Percentiles rank a stretch among this genome's conserved stretches.
Conservation (phyloP, 2,329 filamentous ascomycete species). For the Diaporthe ilicicola region DNA sequence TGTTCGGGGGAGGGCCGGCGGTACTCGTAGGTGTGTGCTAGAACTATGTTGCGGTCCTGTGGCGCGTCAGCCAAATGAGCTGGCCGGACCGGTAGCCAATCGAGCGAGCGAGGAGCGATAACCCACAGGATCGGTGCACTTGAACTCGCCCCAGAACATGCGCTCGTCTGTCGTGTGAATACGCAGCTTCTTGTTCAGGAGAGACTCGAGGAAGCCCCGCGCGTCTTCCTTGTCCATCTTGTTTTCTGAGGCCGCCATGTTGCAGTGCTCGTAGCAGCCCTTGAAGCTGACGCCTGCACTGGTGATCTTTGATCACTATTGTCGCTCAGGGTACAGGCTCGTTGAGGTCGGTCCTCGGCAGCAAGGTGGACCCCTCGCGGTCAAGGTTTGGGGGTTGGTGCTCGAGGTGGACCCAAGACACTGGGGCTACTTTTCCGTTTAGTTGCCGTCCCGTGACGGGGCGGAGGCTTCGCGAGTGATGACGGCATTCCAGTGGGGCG, state of each 20-base stretch:
- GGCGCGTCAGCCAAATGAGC: background rate
- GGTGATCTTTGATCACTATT: background rate
- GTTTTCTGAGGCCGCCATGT: constrained; percentile 35
- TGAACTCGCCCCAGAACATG: constrained; percentile 89
- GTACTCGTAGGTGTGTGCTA: constrained; percentile 89
- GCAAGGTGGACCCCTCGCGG: constrained; percentile 22
- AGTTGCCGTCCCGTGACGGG: constrained; percentile 31
- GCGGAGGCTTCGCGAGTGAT: constrained; percentile 32
- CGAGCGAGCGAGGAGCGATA: constrained; percentile 5
- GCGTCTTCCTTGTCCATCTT: constrained; percentile 61
- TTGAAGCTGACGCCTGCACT: background rate
- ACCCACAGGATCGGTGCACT: constrained; percentile 90
- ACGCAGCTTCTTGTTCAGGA: constrained; percentile 82
- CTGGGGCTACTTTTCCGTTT: background rate
- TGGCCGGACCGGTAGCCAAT: background rate
- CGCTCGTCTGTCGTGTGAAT: constrained; percentile 83
- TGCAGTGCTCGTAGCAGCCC: constrained; percentile 6
- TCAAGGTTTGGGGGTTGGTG: background rate
- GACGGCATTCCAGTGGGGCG: constrained; percentile 28
- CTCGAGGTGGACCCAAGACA: background rate
- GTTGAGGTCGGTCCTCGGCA: constrained; percentile 18
- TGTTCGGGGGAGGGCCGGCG: constrained; percentile 71
- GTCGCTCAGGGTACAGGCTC: background rate
- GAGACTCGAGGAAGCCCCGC: constrained; percentile 65
- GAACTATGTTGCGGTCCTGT: constrained; percentile 88